Base-by-base conservation (phyloP, 2,329 filamentous ascomycete species). In the Fusarium sp. region DNA sequence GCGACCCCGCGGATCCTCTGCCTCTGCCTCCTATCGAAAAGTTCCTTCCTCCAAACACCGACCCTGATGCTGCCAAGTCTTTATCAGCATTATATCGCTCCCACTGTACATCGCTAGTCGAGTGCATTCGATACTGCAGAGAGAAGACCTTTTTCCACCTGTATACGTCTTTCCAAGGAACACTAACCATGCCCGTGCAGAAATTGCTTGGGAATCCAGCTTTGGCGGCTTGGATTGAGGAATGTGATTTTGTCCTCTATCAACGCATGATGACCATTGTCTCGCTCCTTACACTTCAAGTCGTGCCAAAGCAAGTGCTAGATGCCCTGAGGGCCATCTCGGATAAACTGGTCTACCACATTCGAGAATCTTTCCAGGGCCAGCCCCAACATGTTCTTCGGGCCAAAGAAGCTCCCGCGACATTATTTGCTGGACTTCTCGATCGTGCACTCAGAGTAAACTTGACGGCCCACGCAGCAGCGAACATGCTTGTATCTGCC, bases 61-160 rank as follows among this genome's bases (percentile, higher is more conserved):
- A 99, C 78, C 84, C 88, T 1, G 95, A 98, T 76, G 92, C 94
- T 10, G 94, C 94, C 27, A 92, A 92, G 75, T 94, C 94, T 6
- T 84, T 99, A 24, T 89, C 90, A 40, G 94, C 95, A 7, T 86
- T 98, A 25, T 99, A 99, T 78, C 90, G 94, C 52, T 96, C 95
- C 4, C 95, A 98, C 78, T 97, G 94, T 79, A 98, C 96, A 16
- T 98, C 94, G 1, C 87, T 99, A 7, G 92, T 99, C 32, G 96
- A 99, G 80, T 95, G 94, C 74, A 94, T 99, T 67, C 92, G 96
- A 30, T 98, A 93, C 79, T 98, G 95, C 85, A 97, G 96, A 77
- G 94, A 98, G 80, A 97, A 97, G 82, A 95, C 94, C 9, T 97
- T 99, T 79, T 97, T 97, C 78, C 93, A 97, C 71, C 88, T 98